These are phyloP conservation scores for Salix caprea DNA, from an alignment of 345 rosid genomes.

Conservation along the genomic window DNA sequence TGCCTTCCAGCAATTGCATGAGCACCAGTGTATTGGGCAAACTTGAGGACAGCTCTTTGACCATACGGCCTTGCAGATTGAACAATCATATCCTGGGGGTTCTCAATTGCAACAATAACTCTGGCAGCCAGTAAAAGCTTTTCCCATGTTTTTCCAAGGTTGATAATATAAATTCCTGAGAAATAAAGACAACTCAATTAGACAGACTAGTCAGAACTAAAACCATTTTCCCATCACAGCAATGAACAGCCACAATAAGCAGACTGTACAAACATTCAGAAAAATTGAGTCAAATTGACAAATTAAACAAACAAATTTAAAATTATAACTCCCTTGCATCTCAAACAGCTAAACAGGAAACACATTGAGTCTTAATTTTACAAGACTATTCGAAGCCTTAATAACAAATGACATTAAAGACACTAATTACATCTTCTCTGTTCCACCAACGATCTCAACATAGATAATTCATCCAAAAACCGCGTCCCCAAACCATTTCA, in stretches of 20 bases:
- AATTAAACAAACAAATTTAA: neutral
- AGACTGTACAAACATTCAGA: neutral
- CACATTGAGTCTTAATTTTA: too few relatives aligned
- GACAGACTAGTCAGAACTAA: neutral
- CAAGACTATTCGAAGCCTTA: neutral
- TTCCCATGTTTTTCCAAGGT: conserved; percentile 93
- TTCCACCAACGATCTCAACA: neutral
- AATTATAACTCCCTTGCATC: neutral
- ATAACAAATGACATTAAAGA: neutral
- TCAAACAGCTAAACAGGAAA: neutral
- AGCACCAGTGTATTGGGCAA: conserved; percentile 93
- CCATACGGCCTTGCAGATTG: conserved; percentile 98
- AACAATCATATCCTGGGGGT: conserved; percentile 87
- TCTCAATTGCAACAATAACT: conserved; percentile 79
- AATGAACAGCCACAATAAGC: neutral
- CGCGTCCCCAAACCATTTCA: neutral
- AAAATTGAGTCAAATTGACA: neutral
- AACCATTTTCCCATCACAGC: neutral
- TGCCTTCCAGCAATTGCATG: conserved; percentile 98
- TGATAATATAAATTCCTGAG: conserved; percentile 78
- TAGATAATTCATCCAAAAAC: neutral
- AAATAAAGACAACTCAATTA: neutral
- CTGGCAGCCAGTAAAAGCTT: conserved; percentile 84
- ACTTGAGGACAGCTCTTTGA: conserved; percentile 90
- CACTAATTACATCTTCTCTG: neutral